Conservation (phyloP, 2,329 filamentous ascomycete genomes). For the Aspergillus brunneoviolaceus region DNA sequence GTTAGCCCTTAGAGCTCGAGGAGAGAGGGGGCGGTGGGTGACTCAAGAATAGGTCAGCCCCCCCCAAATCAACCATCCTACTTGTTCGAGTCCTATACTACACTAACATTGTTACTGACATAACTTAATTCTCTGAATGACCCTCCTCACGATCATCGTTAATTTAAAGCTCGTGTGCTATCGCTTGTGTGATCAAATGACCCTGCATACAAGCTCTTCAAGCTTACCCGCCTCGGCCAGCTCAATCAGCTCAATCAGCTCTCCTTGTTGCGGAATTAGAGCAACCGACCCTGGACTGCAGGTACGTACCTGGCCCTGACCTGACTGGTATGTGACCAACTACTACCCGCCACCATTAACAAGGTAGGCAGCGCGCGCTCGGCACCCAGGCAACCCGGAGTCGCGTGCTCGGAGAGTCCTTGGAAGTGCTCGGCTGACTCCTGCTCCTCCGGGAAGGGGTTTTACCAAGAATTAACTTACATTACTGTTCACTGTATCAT, state of each 20-base stretch:
- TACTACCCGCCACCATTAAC: not conserved
- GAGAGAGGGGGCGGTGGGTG: not conserved
- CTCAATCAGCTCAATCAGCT: not conserved
- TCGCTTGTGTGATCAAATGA: not conserved
- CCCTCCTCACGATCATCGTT: not conserved
- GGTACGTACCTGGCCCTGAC: constrained; percentile 1
- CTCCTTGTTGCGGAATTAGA: not conserved
- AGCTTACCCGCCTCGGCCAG: not conserved
- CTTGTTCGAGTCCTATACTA: too few relatives aligned
- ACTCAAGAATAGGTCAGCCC: not conserved
- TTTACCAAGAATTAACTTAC: not conserved
- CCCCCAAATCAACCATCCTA: not conserved
- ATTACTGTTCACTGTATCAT: not conserved
- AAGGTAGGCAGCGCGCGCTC: not conserved
- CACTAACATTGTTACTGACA: not conserved
- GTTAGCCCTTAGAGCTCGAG: not conserved
- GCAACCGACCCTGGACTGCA: constrained; percentile 3
- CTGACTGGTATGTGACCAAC: not conserved
- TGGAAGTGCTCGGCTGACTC: constrained; percentile 9
- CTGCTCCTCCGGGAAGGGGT: constrained; percentile 5
- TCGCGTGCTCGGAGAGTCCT: constrained; percentile 5
- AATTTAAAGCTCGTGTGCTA: not conserved
- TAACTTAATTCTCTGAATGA: not conserved
- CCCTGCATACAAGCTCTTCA: constrained; percentile 2
- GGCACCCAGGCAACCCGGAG: constrained; percentile 8